Conservation (phyloP, 257 asterid species). For the Hygrophila difformis region DNA sequence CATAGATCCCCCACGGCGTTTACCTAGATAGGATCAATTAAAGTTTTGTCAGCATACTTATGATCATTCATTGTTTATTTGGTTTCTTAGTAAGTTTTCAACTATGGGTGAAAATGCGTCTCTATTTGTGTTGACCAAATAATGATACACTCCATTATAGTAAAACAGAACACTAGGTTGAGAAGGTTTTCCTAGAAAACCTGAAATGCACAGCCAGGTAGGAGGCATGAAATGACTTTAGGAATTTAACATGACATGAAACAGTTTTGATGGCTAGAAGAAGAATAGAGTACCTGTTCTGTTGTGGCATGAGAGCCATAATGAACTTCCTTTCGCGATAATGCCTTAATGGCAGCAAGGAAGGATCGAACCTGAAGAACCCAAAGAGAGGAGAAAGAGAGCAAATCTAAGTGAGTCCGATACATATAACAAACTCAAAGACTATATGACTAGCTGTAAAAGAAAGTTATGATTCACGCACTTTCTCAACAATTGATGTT, state of each 20-base stretch:
- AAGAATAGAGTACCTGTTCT: conserved; percentile 50
- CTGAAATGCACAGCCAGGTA: too few relatives aligned
- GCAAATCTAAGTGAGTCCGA: not conserved
- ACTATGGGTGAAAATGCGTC: not conserved
- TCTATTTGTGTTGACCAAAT: too few relatives aligned
- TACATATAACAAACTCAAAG: conserved; percentile 5
- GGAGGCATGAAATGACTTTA: too few relatives aligned
- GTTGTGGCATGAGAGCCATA: conserved; percentile 65
- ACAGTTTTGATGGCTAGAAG: not conserved
- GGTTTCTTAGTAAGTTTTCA: too few relatives aligned
- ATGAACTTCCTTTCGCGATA: conserved; percentile 52
- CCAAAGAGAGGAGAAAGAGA: not conserved
- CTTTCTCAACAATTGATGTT: conserved; percentile 73
- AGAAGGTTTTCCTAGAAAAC: not conserved
- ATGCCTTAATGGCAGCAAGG: conserved; percentile 50
- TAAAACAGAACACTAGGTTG: too few relatives aligned
- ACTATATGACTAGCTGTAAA: not conserved
- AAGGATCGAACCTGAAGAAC: conserved; percentile 51
- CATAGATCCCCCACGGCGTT: conserved; percentile 60
- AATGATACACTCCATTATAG: too few relatives aligned
- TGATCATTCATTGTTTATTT: too few relatives aligned
- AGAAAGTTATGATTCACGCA: conserved; percentile 10
- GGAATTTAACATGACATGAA: not conserved
- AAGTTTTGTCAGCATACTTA: too few relatives aligned
- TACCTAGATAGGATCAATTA: conserved; percentile 29